Conservation (phyloP, 2,329 filamentous ascomycete species). For the Claviceps spartinae region DNA sequence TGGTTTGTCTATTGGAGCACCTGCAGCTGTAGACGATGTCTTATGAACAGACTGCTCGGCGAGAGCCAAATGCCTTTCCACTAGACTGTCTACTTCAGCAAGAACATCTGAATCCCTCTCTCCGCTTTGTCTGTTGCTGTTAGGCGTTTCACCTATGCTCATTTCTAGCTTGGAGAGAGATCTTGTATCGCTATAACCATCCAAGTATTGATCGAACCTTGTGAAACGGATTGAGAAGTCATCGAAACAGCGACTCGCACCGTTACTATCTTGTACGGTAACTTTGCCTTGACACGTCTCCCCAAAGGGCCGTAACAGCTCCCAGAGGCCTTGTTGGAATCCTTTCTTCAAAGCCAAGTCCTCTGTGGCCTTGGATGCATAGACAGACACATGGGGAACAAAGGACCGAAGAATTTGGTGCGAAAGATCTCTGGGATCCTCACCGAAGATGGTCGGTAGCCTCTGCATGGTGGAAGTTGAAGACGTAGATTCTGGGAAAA, state of each 20-base stretch:
- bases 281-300: slow-evolving; percentile 80
- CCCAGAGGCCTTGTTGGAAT: slow-evolving; percentile 66
- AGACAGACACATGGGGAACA: slow-evolving; percentile 76
- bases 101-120: slow-evolving; percentile 25
- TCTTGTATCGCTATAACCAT: slow-evolving; percentile 31
- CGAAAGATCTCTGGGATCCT: slow-evolving; percentile 39
- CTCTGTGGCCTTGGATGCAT: slow-evolving; percentile 78
- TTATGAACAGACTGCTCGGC: slow-evolving; percentile 47
- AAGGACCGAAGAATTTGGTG: slow-evolving; percentile 70
- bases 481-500: slow-evolving; percentile 45
- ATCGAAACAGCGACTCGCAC: slow-evolving; percentile 69
- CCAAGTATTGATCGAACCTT: slow-evolving; percentile 47
- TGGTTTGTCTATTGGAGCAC: slow-evolving; percentile 26
- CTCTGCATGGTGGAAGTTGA: slow-evolving; percentile 30
- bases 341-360: slow-evolving; percentile 71
- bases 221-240: slow-evolving; percentile 85
- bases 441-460: slow-evolving; percentile 29
- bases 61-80: slow-evolving; percentile 65
- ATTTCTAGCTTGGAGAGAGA: slow-evolving; percentile 14
- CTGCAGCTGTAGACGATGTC: slow-evolving; percentile 19
- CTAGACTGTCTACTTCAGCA: slow-evolving; percentile 62
- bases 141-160: slow-evolving; percentile 24
- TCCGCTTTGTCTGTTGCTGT: slow-evolving; percentile 15
- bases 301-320: slow-evolving; percentile 80
- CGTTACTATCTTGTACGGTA: slow-evolving; percentile 78